Conservation (phyloP, 139 green algal genomes). For the Desmodesmus armatus region DNA sequence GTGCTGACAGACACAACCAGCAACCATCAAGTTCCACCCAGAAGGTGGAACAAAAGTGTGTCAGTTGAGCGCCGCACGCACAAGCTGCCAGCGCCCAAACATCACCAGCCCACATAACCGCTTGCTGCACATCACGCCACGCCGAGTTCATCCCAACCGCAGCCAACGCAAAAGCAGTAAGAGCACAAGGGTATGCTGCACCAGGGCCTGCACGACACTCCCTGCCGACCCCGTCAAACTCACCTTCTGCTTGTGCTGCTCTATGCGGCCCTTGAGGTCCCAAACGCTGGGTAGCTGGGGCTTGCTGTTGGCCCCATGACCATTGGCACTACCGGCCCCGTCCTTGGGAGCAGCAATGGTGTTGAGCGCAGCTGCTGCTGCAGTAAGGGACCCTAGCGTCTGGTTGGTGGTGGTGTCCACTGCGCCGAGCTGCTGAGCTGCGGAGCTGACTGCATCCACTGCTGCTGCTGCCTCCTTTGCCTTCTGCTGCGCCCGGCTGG, state of each 20-base stretch:
- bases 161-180: too few relatives aligned
- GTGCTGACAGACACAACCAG: too few relatives aligned
- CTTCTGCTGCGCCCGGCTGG: constrained; percentile 58
- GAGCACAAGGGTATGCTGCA: too few relatives aligned
- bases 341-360: constrained; percentile 25
- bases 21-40: too few relatives aligned
- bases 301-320: background rate
- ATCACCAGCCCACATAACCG: too few relatives aligned
- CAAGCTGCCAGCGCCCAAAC: too few relatives aligned
- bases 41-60: too few relatives aligned
- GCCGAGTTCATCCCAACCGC: too few relatives aligned
- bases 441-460: constrained; percentile 37
- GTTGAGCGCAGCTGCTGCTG: constrained; percentile 48
- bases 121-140: too few relatives aligned
- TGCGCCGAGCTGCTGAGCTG: constrained; percentile 32
- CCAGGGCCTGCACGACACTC: too few relatives aligned
- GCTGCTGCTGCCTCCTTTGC: constrained; percentile 57
- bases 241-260: constrained; percentile 48
- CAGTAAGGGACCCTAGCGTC: constrained; percentile 46
- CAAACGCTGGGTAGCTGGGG: constrained; percentile 1
- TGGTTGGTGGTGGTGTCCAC: constrained; percentile 32
- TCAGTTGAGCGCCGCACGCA: too few relatives aligned
- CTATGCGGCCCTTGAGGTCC: background rate
- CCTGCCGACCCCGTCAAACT: too few relatives aligned
- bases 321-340: background rate